Base-by-base conservation (phyloP, 2,329 filamentous ascomycete species). In the Alternaria gansuensis region DNA sequence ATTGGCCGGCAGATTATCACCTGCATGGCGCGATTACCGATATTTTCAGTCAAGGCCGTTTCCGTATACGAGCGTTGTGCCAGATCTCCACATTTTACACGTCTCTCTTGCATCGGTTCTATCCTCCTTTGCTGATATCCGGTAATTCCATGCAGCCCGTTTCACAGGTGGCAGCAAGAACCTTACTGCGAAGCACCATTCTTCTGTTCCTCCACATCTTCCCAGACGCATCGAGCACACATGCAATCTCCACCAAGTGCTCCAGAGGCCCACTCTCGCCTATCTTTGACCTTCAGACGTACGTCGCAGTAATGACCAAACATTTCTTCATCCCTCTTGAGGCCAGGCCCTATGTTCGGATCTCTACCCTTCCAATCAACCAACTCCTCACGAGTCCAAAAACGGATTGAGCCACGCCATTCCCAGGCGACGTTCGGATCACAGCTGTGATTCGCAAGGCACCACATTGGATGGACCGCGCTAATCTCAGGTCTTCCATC, bases 281-380 rank as follows among this genome's bases (percentile, higher is more conserved):
- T 85, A 73, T 95, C 86, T 66, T 88, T 85, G 2, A 97, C 93
- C 0, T 86, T 84, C 59, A 98, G 75, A 21, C 86, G 83, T 52
- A 97, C 84, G 79, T 98, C 95, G 75, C 93, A 97, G 76, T 99
- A 99, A 78, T 98, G 94, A 74, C 93, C 96, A 62, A 96, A 77
- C 43, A 98, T 88, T 81, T 99, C 94, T 62, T 96, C 88, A 5
- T 90, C 93, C 51, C 86, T 86, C 69, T 83, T 87, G 67, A 98
- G 88, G 0, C 91, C 91, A 0, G 84, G 84, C 65, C 56, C 65
- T 59, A 56, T 64, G 55, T 43, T 66, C 70, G 68, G 61, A 59
- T 71, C 65, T 43, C 70, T 68, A 8, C 74, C 77, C 34, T 74
- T 67, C 73, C 84, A 84, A 5, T 84, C 78, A 4, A 90, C 81